Percentiles rank a stretch among this genome's conserved stretches.
Evolutionary conservation across 1,284 basidiomycete species (phyloP).

Genomic region (Testicularia cyperi): DNA sequence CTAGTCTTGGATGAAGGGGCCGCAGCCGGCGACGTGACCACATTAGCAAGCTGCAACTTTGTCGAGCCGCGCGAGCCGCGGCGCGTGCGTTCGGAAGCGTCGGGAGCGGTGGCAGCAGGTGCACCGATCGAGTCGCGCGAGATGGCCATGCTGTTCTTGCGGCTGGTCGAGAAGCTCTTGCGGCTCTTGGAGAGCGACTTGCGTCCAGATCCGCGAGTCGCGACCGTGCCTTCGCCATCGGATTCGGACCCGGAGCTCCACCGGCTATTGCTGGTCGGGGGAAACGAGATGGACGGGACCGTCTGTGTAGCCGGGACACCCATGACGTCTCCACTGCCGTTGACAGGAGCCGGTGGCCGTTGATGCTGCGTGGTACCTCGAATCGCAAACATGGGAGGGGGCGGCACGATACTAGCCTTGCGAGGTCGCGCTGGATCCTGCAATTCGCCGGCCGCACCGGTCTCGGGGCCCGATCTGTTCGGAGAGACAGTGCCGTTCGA

Average conservation of each 20-base stretch:
- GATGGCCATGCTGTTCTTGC: conserved; percentile 26
- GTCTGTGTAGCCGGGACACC: not conserved
- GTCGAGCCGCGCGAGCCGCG: not conserved
- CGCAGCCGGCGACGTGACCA: not conserved
- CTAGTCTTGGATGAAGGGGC: not conserved
- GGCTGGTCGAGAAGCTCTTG: conserved; percentile 27
- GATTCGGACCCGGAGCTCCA: conserved; percentile 51
- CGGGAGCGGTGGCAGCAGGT: not conserved
- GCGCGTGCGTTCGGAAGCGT: not conserved
- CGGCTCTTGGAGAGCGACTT: conserved; percentile 25
- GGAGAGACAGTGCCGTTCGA: not conserved
- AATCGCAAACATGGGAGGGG: conserved; percentile 29
- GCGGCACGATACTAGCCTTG: conserved; percentile 24
- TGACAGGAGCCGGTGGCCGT: too few species aligned
- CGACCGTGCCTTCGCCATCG: conserved; percentile 18
- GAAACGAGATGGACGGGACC: conserved; percentile 2
- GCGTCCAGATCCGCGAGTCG: conserved; percentile 8
- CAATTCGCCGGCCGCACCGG: not conserved
- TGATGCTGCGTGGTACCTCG: conserved; percentile 5
- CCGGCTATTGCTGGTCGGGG: conserved; percentile 16
- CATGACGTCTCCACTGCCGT: not conserved
- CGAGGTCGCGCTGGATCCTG: conserved; percentile 8
- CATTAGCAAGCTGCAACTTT: not conserved
- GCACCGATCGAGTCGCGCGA: conserved; percentile 6
- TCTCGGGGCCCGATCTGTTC: not conserved